Conservation (phyloP, 2,329 filamentous ascomycete species). For the Colletotrichum lini region DNA sequence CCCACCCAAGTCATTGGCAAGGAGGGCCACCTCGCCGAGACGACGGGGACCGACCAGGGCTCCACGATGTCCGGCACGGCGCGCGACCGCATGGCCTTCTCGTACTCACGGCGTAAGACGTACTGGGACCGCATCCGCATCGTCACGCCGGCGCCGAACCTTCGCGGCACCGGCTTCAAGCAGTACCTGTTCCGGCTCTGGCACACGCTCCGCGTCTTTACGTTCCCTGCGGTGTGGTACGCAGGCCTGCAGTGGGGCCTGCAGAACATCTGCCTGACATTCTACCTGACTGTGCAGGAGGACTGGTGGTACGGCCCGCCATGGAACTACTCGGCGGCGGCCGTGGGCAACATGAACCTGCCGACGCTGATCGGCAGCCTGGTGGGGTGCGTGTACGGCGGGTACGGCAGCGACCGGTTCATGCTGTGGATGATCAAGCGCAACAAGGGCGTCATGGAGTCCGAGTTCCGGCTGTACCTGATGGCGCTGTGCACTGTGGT, state of each 20-base stretch:
- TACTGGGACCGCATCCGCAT: conserved; percentile 70
- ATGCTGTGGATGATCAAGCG: conserved; percentile 68
- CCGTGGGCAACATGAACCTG: conserved; percentile 71
- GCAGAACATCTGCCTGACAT: conserved; percentile 72
- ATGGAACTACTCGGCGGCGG: conserved; percentile 68
- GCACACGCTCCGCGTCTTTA: conserved; percentile 70
- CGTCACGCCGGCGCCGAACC: conserved; percentile 69
- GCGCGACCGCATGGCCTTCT: conserved; percentile 45
- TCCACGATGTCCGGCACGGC: conserved; percentile 37
- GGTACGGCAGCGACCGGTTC: conserved; percentile 70
- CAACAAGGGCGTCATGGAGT: conserved; percentile 68
- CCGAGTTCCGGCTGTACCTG: conserved; percentile 68
- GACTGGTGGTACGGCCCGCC: conserved; percentile 68
- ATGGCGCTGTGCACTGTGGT: conserved; percentile 64
- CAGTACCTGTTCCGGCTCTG: conserved; percentile 68
- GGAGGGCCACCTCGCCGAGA: conserved; percentile 22
- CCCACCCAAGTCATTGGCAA: background rate
- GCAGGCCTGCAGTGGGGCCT: conserved; percentile 72
- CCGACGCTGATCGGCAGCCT: conserved; percentile 68
- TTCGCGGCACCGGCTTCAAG: conserved; percentile 66
- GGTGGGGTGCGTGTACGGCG: conserved; percentile 70
- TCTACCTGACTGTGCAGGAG: conserved; percentile 71
- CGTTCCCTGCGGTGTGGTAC: conserved; percentile 70
- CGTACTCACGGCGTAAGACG: conserved; percentile 56
- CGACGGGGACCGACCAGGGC: conserved; percentile 33